These are phyloP conservation scores for Penicillium sp. DNA, from an alignment of 2,329 filamentous ascomycete genomes.

Conservation along the genomic window DNA sequence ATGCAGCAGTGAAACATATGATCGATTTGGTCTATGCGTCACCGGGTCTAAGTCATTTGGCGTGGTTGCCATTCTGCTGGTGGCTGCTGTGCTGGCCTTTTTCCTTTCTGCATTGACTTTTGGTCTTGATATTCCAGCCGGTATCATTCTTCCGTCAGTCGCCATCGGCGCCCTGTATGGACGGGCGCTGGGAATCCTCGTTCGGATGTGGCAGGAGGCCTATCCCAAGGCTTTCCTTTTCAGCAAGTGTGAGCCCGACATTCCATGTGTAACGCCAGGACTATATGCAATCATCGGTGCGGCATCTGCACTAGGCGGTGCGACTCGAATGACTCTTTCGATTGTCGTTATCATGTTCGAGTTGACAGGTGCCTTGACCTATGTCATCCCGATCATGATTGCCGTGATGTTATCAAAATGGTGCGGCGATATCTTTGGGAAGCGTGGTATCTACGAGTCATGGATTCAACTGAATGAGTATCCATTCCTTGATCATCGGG, in stretches of 20 bases:
- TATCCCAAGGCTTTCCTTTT: slow-evolving; percentile 78
- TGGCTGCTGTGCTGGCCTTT: slow-evolving; percentile 81
- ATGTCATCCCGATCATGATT: slow-evolving; percentile 98
- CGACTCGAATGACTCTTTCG: slow-evolving; percentile 94
- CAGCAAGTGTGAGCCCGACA: slow-evolving; percentile 75
- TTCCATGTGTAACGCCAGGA: slow-evolving; percentile 85
- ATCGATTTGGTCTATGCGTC: slow-evolving; percentile 87
- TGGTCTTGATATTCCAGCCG: slow-evolving; percentile 88
- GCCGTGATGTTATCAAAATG: slow-evolving; percentile 98
- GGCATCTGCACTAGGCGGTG: slow-evolving; percentile 87
- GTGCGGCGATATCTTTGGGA: slow-evolving; percentile 93
- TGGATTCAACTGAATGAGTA: slow-evolving; percentile 98
- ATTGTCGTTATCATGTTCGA: slow-evolving; percentile 99
- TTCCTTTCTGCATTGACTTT: slow-evolving; percentile 85
- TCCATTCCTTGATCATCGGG: slow-evolving; percentile 89
- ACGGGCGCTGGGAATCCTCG: slow-evolving; percentile 80
- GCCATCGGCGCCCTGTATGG: slow-evolving; percentile 90
- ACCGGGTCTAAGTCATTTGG: slow-evolving; percentile 77
- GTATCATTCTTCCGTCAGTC: slow-evolving; percentile 94
- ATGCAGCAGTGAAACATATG: slow-evolving; percentile 76
- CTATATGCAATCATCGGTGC: slow-evolving; percentile 97
- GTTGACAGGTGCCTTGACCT: slow-evolving; percentile 90
- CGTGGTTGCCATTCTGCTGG: slow-evolving; percentile 77
- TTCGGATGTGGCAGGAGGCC: slow-evolving; percentile 82
- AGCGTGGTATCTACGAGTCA: slow-evolving; percentile 90